Percentiles rank a stretch among this genome's conserved stretches.
Conservation (phyloP, 306 rosid species). For the Sicyos edulis region DNA sequence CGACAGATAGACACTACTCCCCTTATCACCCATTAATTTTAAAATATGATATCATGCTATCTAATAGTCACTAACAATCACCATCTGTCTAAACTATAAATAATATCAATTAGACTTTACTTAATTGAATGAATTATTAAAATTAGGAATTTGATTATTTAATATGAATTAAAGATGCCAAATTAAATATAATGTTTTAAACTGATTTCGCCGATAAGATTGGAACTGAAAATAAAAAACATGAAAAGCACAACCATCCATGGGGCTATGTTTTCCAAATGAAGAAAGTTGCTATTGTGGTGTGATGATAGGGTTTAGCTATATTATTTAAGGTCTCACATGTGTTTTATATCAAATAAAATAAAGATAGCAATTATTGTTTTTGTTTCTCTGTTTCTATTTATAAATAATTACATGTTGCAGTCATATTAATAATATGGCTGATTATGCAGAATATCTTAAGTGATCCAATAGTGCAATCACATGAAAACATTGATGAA, state of each 20-base stretch:
- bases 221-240: background rate
- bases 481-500: background rate
- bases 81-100: background rate
- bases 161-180: background rate
- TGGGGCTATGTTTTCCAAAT: background rate
- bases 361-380: background rate
- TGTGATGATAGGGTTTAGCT: background rate
- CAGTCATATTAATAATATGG: background rate
- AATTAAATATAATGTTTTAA: background rate
- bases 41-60: too few species aligned
- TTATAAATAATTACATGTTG: background rate
- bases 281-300: background rate
- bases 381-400: background rate
- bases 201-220: conserved; percentile 2
- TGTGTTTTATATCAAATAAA: background rate
- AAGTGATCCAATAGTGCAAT: background rate
- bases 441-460: background rate
- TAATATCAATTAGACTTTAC: background rate
- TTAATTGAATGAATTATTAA: background rate
- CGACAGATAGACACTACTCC: too few species aligned
- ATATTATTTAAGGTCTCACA: background rate
- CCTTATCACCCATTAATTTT: too few species aligned
- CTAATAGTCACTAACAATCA: background rate
- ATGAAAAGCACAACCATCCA: conserved; percentile 5
- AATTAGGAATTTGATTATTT: background rate